These are phyloP conservation scores for Cynara cardunculus DNA, from an alignment of 129 eudicot genomes.

Conservation along the genomic window DNA sequence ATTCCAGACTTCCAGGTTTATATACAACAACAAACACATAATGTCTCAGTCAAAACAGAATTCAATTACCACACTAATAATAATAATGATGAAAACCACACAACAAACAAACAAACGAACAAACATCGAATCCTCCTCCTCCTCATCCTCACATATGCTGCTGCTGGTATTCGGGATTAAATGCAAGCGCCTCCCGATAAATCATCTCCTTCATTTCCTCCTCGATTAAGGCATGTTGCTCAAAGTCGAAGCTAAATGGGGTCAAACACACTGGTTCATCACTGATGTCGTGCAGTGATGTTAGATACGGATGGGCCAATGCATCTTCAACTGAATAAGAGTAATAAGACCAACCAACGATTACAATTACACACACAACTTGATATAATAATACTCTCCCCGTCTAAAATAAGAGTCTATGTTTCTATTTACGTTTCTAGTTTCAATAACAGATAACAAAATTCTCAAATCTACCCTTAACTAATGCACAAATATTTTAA, in stretches of 20 bases:
- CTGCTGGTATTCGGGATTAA: conserved; percentile 69
- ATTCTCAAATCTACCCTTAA: no score
- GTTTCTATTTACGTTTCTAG: not conserved
- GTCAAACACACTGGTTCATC: conserved; percentile 75
- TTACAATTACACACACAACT: not conserved
- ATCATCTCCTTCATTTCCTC: conserved; percentile 90
- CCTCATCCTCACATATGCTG: conserved; percentile 3
- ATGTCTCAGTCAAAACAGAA: not conserved
- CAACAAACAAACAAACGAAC: conserved; percentile 32
- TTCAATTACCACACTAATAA: conserved; percentile 13
- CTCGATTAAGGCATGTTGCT: conserved; percentile 72
- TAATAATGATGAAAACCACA: conserved; percentile 17
- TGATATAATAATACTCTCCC: not conserved
- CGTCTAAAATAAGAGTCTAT: not conserved
- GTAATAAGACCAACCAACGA: conserved; percentile 11
- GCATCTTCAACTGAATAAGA: conserved; percentile 79
- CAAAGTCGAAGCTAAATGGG: conserved; percentile 79
- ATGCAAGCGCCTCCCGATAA: conserved; percentile 75
- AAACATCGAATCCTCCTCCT: not conserved
- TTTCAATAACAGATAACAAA: no score
- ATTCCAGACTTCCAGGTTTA: conserved; percentile 20
- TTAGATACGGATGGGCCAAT: conserved; percentile 71
- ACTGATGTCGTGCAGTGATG: conserved; percentile 73
- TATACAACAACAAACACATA: conserved; percentile 33
- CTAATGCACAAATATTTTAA: no score